These are phyloP conservation scores for Solanum chmielewskii DNA, from an alignment of 257 asterid genomes.

Conservation along the genomic window DNA sequence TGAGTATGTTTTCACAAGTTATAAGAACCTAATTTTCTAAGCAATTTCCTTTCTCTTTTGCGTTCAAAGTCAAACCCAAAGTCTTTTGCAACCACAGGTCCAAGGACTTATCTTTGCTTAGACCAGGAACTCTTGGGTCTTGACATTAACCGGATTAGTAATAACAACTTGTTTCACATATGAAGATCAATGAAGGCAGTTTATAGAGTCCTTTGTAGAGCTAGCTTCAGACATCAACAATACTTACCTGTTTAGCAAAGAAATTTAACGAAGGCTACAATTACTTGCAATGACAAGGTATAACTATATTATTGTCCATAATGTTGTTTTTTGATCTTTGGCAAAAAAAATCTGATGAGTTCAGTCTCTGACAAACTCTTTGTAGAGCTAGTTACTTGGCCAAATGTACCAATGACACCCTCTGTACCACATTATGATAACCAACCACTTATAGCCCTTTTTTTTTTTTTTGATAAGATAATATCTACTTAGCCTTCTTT, in stretches of 20 bases:
- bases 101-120: background rate
- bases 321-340: background rate
- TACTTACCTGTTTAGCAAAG: background rate
- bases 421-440: background rate
- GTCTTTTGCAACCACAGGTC: background rate
- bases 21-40: background rate
- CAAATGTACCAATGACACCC: background rate
- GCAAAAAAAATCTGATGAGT: background rate
- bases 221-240: background rate
- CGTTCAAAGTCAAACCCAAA: background rate
- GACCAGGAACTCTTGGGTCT: background rate
- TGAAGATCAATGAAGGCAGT: background rate
- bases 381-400: background rate
- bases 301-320: background rate
- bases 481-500: background rate
- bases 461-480: background rate
- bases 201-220: background rate
- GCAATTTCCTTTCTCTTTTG: background rate
- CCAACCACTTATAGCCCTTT: background rate
- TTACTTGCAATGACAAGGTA: background rate
- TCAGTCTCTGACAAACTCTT: background rate
- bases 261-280: background rate
- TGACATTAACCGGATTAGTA: background rate
- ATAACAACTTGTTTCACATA: background rate
- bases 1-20: background rate